Evolutionary conservation across 441 rosid species (phyloP).

Genomic region (Kokia cookei): DNA sequence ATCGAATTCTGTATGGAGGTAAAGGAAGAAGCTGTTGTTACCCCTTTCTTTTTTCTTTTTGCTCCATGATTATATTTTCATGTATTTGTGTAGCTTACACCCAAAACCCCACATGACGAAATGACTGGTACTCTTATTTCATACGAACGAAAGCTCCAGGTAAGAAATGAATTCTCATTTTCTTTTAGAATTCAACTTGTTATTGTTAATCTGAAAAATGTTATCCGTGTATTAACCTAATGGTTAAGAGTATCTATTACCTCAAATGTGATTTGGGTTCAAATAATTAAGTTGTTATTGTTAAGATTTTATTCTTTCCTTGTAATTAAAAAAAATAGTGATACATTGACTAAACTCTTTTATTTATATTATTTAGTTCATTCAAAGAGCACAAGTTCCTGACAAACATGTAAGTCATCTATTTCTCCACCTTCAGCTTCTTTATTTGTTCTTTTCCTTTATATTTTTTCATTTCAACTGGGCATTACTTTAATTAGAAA

Average conservation of each 20-base stretch:
- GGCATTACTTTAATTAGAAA: no score
- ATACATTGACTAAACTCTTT: not conserved
- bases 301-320: no score
- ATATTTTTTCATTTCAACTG: not conserved
- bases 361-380: constrained; percentile 48
- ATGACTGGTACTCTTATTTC: constrained; percentile 95
- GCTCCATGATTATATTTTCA: constrained; percentile 2
- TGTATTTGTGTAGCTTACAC: constrained; percentile 49
- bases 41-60: no score
- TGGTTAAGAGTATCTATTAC: no score
- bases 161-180: constrained; percentile 21
- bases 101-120: constrained; percentile 91
- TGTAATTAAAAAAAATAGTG: not conserved
- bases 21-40: not conserved
- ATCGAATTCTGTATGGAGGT: constrained; percentile 63
- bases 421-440: not conserved
- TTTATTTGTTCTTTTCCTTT: not conserved
- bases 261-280: no score
- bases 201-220: not conserved
- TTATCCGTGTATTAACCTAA: no score
- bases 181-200: not conserved
- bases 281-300: no score
- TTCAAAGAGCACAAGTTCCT: constrained; percentile 94
- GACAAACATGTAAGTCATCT: constrained; percentile 71
- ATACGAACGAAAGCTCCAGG: constrained; percentile 93